These are phyloP conservation scores for Cyberlindnera veronae DNA, from an alignment of 805 yeast genomes.

Conservation along the genomic window DNA sequence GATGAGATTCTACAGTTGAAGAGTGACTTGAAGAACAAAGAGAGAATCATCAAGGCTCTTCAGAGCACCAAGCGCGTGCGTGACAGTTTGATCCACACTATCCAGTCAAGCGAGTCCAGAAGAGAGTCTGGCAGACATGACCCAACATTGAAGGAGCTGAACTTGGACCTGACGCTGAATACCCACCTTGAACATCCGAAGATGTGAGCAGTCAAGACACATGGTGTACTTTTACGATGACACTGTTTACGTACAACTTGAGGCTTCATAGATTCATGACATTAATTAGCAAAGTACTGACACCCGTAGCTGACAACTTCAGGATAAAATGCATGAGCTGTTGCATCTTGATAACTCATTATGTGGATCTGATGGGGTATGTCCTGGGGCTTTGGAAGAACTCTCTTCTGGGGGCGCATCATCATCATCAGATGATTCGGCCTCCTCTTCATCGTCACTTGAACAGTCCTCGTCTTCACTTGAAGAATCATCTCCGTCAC, in stretches of 20 bases:
- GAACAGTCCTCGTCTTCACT: neutral
- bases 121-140: slow-evolving; percentile 20
- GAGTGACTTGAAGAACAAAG: slow-evolving; percentile 65
- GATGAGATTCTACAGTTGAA: slow-evolving; percentile 66
- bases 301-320: too few relatives aligned
- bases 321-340: too few relatives aligned
- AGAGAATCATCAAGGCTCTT: slow-evolving; percentile 71
- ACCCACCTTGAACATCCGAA: slow-evolving; percentile 6
- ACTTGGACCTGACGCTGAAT: slow-evolving; percentile 16
- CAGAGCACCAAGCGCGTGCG: slow-evolving; percentile 63
- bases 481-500: too few relatives aligned
- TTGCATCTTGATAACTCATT: too few relatives aligned
- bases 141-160: slow-evolving; percentile 20
- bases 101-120: slow-evolving; percentile 22
- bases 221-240: neutral
- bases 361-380: neutral
- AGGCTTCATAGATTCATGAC: slow-evolving; percentile 3
- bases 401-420: slow-evolving; percentile 13
- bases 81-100: slow-evolving; percentile 29
- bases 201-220: slow-evolving; percentile 1
- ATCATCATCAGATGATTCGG: neutral
- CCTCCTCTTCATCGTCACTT: neutral
- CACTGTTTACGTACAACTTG: neutral
- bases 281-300: too few relatives aligned
- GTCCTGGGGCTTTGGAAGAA: slow-evolving; percentile 5